These are phyloP conservation scores for Carallia brachiata DNA, from an alignment of 345 rosid species.

Conservation along the genomic window DNA sequence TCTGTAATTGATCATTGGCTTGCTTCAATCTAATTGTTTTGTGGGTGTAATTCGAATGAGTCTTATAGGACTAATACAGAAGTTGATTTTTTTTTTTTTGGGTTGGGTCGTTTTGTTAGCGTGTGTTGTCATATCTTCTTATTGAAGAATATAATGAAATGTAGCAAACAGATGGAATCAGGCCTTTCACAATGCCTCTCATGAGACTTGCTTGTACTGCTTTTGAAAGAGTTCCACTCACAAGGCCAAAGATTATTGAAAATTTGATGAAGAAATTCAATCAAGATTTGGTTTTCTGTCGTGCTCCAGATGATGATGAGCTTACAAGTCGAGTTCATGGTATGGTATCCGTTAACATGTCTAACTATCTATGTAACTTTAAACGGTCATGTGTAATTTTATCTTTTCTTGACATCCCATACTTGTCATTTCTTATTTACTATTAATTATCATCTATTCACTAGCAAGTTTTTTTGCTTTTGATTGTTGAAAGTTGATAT, in stretches of 20 bases:
- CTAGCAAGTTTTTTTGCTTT: neutral
- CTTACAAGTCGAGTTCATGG: slow-evolving; percentile 66
- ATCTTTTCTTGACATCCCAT: neutral
- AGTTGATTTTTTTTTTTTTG: neutral
- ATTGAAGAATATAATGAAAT: slow-evolving; percentile 18
- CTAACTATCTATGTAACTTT: neutral
- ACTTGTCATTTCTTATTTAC: neutral
- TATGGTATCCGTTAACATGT: slow-evolving; percentile 17
- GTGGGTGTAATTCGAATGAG: too few species aligned
- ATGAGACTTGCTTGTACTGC: slow-evolving; percentile 99
- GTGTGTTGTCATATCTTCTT: neutral
- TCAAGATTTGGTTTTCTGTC: slow-evolving; percentile 83
- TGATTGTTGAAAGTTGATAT: neutral
- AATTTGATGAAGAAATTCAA: slow-evolving; percentile 61
- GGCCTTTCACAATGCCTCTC: slow-evolving; percentile 97
- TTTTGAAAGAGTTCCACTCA: slow-evolving; percentile 88
- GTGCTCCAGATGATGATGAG: slow-evolving; percentile 68
- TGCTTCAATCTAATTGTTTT: too few species aligned
- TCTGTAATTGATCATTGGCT: neutral
- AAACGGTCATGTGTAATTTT: neutral
- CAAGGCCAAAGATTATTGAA: slow-evolving; percentile 61
- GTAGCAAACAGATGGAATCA: slow-evolving; percentile 90
- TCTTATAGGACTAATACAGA: neutral
- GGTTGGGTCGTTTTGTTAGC: neutral
- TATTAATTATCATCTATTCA: neutral